A percentile compares a stretch with the other conserved stretches of the same genome.
Conservation (phyloP, 176 grass and related monocot genomes). For the Melocanna baccifera region DNA sequence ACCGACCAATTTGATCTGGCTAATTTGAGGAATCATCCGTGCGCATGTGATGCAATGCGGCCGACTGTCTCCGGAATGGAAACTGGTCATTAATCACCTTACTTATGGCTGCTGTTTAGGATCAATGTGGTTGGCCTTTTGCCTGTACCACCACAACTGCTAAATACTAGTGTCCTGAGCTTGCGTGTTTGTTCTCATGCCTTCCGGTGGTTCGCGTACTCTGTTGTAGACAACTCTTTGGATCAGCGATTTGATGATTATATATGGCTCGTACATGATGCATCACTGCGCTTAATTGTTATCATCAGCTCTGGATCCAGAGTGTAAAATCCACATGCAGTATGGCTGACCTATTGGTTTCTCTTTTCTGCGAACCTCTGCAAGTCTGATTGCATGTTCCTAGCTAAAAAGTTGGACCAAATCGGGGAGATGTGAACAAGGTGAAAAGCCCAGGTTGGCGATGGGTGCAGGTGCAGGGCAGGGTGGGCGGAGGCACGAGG, state of each 20-base stretch:
- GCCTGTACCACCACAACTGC: neutral
- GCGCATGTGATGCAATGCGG: neutral
- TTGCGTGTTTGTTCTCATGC: conserved; percentile 6
- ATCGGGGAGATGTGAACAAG: neutral
- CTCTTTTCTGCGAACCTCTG: neutral
- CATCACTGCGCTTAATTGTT: neutral
- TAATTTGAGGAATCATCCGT: conserved; percentile 7
- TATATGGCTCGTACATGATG: neutral
- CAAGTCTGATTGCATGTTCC: neutral
- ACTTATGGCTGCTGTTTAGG: neutral
- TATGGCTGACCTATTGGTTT: conserved; percentile 6
- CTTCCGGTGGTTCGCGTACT: neutral
- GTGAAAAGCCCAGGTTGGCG: neutral
- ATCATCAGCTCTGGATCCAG: neutral
- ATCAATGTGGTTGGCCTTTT: conserved; percentile 17
- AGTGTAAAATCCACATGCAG: neutral
- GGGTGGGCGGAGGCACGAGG: neutral
- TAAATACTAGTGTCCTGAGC: neutral
- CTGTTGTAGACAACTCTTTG: neutral
- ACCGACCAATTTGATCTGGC: conserved; percentile 39
- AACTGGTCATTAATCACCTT: conserved; percentile 23
- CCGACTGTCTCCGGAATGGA: neutral
- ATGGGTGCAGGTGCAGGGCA: neutral
- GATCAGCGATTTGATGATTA: neutral
- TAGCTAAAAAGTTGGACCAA: neutral